Conservation (phyloP, 148 eudicot genomes). For the Linanthus parryae region DNA sequence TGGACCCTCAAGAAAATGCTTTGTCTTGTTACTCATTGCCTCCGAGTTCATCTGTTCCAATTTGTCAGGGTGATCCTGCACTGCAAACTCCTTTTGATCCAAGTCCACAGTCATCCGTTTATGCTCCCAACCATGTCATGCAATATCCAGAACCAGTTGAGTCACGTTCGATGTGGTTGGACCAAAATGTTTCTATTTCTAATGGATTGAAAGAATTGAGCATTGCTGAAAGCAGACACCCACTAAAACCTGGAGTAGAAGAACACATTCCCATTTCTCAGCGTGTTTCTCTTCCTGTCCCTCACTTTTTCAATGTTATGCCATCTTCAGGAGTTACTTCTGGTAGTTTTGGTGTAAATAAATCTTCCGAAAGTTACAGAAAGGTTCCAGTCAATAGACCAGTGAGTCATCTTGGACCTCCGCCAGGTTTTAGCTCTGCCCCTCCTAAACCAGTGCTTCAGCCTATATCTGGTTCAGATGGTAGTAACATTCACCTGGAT, state of each 20-base stretch:
- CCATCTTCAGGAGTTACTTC: slow-evolving; percentile 22
- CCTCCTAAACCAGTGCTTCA: slow-evolving; percentile 32
- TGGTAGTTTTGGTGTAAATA: slow-evolving; percentile 20
- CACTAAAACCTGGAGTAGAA: slow-evolving; percentile 18
- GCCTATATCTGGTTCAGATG: slow-evolving; percentile 24
- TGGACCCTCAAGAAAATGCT: slow-evolving; percentile 13
- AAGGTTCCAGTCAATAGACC: slow-evolving; percentile 42
- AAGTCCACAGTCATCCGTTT: neutral
- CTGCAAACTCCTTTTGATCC: slow-evolving; percentile 13
- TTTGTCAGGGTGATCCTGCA: slow-evolving; percentile 13
- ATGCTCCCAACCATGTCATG: slow-evolving; percentile 10
- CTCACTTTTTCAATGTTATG: slow-evolving; percentile 18
- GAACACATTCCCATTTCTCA: slow-evolving; percentile 19
- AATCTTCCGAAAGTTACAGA: slow-evolving; percentile 17
- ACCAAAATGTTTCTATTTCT: slow-evolving; percentile 28
- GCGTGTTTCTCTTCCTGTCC: slow-evolving; percentile 20
- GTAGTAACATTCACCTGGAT: slow-evolving; percentile 28
- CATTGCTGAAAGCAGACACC: slow-evolving; percentile 31
- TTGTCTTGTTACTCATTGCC: slow-evolving; percentile 5
- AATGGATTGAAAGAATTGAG: slow-evolving; percentile 29
- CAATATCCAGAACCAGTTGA: slow-evolving; percentile 27
- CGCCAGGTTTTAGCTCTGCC: slow-evolving; percentile 57
- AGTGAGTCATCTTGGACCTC: slow-evolving; percentile 64
- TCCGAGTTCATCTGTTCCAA: slow-evolving; percentile 11
- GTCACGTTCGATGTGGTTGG: slow-evolving; percentile 21